A percentile compares a stretch with the other conserved stretches of the same genome.
Conservation (phyloP, 1,139 yeast genomes). For the Suhomyces coccinellae region DNA sequence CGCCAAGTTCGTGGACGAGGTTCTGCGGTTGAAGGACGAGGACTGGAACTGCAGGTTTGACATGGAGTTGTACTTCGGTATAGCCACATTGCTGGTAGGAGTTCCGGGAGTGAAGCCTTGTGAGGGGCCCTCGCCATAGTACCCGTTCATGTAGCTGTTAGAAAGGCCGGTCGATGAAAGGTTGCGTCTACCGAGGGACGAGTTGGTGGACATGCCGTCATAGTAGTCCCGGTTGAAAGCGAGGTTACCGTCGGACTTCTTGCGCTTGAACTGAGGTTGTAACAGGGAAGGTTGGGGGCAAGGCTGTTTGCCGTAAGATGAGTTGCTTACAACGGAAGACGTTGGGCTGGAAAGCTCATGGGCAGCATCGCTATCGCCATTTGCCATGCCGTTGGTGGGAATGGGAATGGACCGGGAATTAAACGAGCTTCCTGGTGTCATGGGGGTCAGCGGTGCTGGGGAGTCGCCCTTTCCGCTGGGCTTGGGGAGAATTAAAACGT, state of each 20-base stretch:
- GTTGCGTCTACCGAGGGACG: slow-evolving; percentile 16
- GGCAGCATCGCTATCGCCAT: no score
- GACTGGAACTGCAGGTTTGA: slow-evolving; percentile 21
- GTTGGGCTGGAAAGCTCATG: slow-evolving; percentile 18
- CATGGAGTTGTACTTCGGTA: slow-evolving; percentile 9
- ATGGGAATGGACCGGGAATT: slow-evolving; percentile 30
- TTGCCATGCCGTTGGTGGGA: slow-evolving; percentile 18
- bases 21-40: slow-evolving; percentile 22
- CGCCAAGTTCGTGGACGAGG: slow-evolving; percentile 20
- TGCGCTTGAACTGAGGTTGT: slow-evolving; percentile 41
- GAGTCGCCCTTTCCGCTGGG: slow-evolving; percentile 22
- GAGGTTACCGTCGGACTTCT: slow-evolving; percentile 40
- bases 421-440: slow-evolving; percentile 13
- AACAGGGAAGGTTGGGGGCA: not conserved
- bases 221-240: slow-evolving; percentile 15
- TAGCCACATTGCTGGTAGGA: slow-evolving; percentile 5
- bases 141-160: slow-evolving; percentile 9
- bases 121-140: slow-evolving; percentile 3
- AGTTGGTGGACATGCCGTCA: slow-evolving; percentile 13
- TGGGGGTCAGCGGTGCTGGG: slow-evolving; percentile 15
- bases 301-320: slow-evolving; percentile 16
- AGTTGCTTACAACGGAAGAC: slow-evolving; percentile 24
- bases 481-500: slow-evolving; percentile 47
- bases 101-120: slow-evolving; percentile 4
- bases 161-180: slow-evolving; percentile 13